These are phyloP conservation scores for Plasmopara halstedii DNA, from an alignment of 352 stramenopile species.

Conservation along the genomic window DNA sequence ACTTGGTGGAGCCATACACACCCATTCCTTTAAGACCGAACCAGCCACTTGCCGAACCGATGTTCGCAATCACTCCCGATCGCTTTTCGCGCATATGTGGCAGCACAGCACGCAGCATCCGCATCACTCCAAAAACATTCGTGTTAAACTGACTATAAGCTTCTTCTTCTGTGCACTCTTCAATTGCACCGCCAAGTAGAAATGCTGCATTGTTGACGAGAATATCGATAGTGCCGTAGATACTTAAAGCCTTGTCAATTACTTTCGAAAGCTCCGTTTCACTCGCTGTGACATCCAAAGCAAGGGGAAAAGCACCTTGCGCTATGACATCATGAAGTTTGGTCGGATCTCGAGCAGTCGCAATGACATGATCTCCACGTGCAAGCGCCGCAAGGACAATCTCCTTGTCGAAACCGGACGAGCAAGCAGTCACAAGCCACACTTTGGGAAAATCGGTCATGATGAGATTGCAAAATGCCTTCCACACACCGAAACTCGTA, in stretches of 20 bases:
- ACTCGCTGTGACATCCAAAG: constrained; percentile 37
- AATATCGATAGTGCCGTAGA: constrained; percentile 44
- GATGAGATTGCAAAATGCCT: too few relatives aligned
- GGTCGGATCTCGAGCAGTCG: constrained; percentile 29
- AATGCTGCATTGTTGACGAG: constrained; percentile 49
- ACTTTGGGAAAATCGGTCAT: constrained; percentile 25
- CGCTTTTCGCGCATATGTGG: constrained; percentile 36
- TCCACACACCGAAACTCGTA: too few relatives aligned
- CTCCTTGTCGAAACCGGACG: constrained; percentile 37
- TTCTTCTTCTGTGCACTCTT: constrained; percentile 36
- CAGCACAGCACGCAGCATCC: constrained; percentile 29
- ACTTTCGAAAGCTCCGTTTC: constrained; percentile 24
- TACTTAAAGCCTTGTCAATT: constrained; percentile 19
- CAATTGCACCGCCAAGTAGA: constrained; percentile 32
- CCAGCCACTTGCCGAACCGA: constrained; percentile 26
- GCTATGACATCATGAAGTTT: constrained; percentile 30
- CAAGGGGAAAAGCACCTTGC: constrained; percentile 17
- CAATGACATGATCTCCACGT: constrained; percentile 39
- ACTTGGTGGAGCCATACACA: constrained; percentile 35
- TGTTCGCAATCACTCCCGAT: constrained; percentile 37
- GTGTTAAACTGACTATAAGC: constrained; percentile 30
- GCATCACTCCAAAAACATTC: constrained; percentile 34
- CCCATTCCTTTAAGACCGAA: constrained; percentile 22
- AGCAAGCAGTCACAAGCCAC: constrained; percentile 48
- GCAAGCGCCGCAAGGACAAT: constrained; percentile 36